Evolutionary conservation across 257 asterid species (phyloP).

Genomic region (Solanum okadae): DNA sequence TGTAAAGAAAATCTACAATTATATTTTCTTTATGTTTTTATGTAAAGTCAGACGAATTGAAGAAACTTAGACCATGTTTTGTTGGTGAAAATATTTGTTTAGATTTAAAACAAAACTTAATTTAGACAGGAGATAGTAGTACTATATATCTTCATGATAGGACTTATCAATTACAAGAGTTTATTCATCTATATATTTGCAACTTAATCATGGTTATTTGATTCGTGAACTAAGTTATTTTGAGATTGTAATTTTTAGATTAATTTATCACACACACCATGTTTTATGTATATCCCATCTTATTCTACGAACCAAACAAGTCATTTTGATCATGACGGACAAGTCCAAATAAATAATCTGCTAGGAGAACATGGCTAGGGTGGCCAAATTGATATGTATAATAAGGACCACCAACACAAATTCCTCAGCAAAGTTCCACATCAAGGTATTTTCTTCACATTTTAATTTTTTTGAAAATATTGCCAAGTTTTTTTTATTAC

Average conservation of each 20-base stretch:
- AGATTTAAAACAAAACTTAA: no score
- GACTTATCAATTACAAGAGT: not conserved
- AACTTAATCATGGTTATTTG: not conserved
- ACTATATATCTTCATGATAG: no score
- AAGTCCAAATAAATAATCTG: not conserved
- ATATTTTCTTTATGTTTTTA: not conserved
- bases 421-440: not conserved
- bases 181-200: not conserved
- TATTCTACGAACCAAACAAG: not conserved
- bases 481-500: not conserved
- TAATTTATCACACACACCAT: no score
- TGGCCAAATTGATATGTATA: not conserved
- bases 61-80: not conserved
- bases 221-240: not conserved
- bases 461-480: not conserved
- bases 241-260: no score
- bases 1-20: not conserved
- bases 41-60: not conserved
- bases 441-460: not conserved
- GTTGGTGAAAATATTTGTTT: no score
- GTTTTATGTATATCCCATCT: not conserved
- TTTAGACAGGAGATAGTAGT: not conserved
- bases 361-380: not conserved
- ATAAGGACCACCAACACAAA: not conserved
- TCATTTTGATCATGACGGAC: not conserved